Base-by-base conservation (phyloP, 1,284 basidiomycete species). In the Microbotryum saponariae region DNA sequence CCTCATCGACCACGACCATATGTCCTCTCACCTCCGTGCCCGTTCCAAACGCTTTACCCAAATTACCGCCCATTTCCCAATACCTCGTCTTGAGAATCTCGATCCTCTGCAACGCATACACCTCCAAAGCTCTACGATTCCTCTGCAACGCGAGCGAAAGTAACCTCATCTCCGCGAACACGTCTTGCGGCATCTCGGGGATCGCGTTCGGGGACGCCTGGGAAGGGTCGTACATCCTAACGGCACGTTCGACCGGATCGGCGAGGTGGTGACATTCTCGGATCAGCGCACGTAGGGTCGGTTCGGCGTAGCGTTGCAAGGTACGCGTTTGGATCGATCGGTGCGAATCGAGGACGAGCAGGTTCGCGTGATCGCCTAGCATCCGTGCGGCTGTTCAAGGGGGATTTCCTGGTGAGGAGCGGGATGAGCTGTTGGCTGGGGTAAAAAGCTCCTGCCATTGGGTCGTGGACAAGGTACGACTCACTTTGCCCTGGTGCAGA, bases 61-160 rank as follows among this genome's bases (percentile, higher is more conserved):
- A 77, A 2, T 89, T 86, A n/a, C 89, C 92, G n/a, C 91, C 91
- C 16, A 84, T 83, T n/a, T 83, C 79, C 92, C 93, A 97, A 76
- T 90, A 94, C 77, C 89, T 81, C 71, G 88, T 85, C 68, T 85
- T 83, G 59, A 97, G 82, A 61, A 85, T 84, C 71, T 90, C 86
- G 49, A 91, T 77, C 37, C 94, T 83, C 74, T 89, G 87, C 33
- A 83, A 78, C 74, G 97, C 89, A 77, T 97, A 98, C 1, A 91
- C 91, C 45, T 97, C 82, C 8, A 97, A 80, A 73, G 90, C 91
- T 18, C 94, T 86, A 75, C 96, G 94, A 80, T 97, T 96, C 67
- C 91, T 83, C 51, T 85, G 80, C 64, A 93, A 87, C 29, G 89
- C 84, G 9, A 92, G 87, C 74, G 96, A 90, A 72, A 88, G 85